Conservation (phyloP, 768 basidiomycete species). For the Mycena maculata region DNA sequence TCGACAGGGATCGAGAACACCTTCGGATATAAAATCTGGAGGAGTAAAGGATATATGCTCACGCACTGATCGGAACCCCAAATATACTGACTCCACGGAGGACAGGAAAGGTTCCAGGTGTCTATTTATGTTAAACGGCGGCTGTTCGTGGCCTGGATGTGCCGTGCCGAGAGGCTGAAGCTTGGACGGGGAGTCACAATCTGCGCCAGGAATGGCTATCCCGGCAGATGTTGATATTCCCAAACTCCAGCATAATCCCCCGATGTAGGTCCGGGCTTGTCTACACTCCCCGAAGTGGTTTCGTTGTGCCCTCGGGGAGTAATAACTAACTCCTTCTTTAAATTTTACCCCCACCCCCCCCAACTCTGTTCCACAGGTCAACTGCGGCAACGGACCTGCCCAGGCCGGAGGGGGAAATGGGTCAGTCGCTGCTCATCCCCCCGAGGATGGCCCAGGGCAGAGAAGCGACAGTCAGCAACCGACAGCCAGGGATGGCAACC, state of each 20-base stretch:
- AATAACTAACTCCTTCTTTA: conserved; percentile 1
- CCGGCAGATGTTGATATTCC: background rate
- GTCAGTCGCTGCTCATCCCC: background rate
- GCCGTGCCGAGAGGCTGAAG: conserved; percentile 28
- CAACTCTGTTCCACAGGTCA: background rate
- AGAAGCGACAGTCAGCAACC: background rate
- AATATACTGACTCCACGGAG: conserved; percentile 17
- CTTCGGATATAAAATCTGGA: background rate
- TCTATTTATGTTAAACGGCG: background rate
- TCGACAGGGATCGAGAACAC: conserved; percentile 7
- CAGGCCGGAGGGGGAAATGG: conserved; percentile 12
- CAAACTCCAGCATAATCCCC: conserved; percentile 2
- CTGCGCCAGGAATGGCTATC: conserved; percentile 5
- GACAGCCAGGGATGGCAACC: background rate
- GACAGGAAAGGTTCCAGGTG: conserved; percentile 14
- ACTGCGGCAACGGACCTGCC: background rate
- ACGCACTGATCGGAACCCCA: background rate
- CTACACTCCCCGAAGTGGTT: background rate
- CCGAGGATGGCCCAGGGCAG: conserved; percentile 1
- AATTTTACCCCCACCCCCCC: background rate
- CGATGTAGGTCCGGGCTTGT: background rate
- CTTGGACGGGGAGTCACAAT: background rate
- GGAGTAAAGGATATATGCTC: background rate
- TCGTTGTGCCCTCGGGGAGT: conserved; percentile 1
- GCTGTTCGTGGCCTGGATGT: conserved; percentile 16